These are phyloP conservation scores for Calocera cornea DNA, from an alignment of 768 basidiomycete species.

Conservation along the genomic window DNA sequence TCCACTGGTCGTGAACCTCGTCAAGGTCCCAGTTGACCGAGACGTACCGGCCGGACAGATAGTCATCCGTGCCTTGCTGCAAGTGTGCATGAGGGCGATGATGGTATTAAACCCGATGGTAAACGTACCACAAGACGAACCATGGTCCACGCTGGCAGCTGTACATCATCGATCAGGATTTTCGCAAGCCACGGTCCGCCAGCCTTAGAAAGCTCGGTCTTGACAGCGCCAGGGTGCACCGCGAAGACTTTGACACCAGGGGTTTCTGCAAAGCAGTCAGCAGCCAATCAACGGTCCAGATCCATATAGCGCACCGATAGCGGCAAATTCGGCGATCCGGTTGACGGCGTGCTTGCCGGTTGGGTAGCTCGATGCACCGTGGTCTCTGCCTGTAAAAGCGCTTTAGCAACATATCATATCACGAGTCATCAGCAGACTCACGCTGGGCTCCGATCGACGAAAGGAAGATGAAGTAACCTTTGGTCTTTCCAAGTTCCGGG, in stretches of 20 bases:
- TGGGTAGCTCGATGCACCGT: conserved; percentile 6
- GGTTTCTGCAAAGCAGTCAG: neutral
- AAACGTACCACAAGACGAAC: neutral
- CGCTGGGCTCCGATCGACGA: conserved; percentile 6
- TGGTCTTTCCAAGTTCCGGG: conserved; percentile 7
- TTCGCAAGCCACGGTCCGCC: neutral
- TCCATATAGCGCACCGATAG: conserved; percentile 7
- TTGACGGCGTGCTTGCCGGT: conserved; percentile 9
- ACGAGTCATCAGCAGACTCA: neutral
- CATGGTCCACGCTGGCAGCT: neutral
- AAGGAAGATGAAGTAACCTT: conserved; percentile 9
- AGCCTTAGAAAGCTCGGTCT: conserved; percentile 9
- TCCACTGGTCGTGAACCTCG: conserved; percentile 6
- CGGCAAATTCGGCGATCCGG: conserved; percentile 8
- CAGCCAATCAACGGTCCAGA: too few species aligned
- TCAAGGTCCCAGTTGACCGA: conserved; percentile 6
- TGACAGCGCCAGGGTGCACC: conserved; percentile 11
- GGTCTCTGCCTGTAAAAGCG: conserved; percentile 2
- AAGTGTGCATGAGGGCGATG: neutral
- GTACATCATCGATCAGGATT: neutral
- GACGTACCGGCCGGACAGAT: conserved; percentile 10
- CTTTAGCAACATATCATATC: too few species aligned
- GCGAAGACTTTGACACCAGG: conserved; percentile 7
- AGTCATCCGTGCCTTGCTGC: conserved; percentile 5
- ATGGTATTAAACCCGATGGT: neutral